Evolutionary conservation across 2,329 filamentous ascomycete genomes (phyloP), one percentile per base, ranked within the genome.

Genomic region (Madurella mycetomatis): DNA sequence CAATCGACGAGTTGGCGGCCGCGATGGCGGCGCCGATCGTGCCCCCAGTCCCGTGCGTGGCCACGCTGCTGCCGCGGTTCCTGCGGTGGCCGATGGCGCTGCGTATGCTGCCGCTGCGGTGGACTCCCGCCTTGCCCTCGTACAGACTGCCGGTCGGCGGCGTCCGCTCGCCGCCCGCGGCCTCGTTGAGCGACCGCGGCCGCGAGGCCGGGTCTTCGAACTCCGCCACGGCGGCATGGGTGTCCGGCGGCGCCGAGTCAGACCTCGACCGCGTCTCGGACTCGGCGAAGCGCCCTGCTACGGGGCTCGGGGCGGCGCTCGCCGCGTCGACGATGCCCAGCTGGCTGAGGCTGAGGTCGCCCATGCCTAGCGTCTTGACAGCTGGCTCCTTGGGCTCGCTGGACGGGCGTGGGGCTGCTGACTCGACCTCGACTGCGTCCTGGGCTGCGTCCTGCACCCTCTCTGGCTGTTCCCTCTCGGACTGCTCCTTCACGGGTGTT

Each of bases 301-400:
- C 77, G 3, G 83, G 80, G 32, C 80, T 85, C 47, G 77, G 70
- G n/a, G 80, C 69, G 47, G 74, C 70, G 63, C 74, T 79, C 13
- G 75, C 74, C n/a, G 74, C 66, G 47, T 89, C 86, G 11, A 78
- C 71, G 52, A 97, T 88, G 34, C 92, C 92, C 41, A 97, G 77
- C 66, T 96, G 90, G 64, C 89, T 91, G 53, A 97, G 79, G 68
- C 90, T 95, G 46, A 99, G 76, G 66, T 96, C 89, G 5, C 94
- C 94, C 64, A 84, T 84, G 12, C 94, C 94, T 47, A 99, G 77
- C 1, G 94, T 97, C 66, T 92, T 90, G 2, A 96, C 82, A 1
- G 94, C 91, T 12, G 85, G 83, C 62, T 90, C 85, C 64, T 84
- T 88, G 57, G 80, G 79, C 53, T 77, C 77, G 69, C 73, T 76